These are phyloP conservation scores for Pyrenochaeta sp. DNA, from an alignment of 2,329 filamentous ascomycete species.

Conservation along the genomic window DNA sequence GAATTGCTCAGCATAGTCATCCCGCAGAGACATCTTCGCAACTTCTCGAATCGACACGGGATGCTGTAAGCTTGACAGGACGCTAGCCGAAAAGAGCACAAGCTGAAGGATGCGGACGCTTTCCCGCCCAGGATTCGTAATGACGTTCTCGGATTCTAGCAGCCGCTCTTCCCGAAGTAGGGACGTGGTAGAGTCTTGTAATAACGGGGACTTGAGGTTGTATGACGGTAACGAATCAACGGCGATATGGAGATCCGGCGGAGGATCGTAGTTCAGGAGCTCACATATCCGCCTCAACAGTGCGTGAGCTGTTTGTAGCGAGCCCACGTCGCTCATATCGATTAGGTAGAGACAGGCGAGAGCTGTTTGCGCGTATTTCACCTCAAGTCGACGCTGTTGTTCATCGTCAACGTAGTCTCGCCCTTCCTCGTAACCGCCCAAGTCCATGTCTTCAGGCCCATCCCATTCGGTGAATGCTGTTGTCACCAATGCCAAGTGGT, in stretches of 20 bases:
- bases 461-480: slow-evolving; percentile 75
- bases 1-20: slow-evolving; percentile 71
- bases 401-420: slow-evolving; percentile 67
- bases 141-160: slow-evolving; percentile 66
- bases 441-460: slow-evolving; percentile 74
- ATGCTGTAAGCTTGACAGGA: slow-evolving; percentile 53
- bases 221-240: slow-evolving; percentile 55
- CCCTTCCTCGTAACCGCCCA: slow-evolving; percentile 65
- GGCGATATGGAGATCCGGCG: slow-evolving; percentile 56
- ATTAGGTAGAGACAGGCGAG: slow-evolving; percentile 74
- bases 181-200: slow-evolving; percentile 42
- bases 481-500: slow-evolving; percentile 69
- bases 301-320: slow-evolving; percentile 67
- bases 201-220: slow-evolving; percentile 45
- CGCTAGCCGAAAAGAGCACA: slow-evolving; percentile 62
- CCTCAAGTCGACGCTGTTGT: slow-evolving; percentile 66
- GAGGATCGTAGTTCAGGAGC: slow-evolving; percentile 68
- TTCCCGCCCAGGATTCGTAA: slow-evolving; percentile 68
- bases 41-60: slow-evolving; percentile 53
- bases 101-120: slow-evolving; percentile 69
- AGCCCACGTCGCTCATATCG: slow-evolving; percentile 66
- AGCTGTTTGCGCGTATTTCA: slow-evolving; percentile 71
- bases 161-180: slow-evolving; percentile 57
- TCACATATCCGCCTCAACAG: slow-evolving; percentile 67
- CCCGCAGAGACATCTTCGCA: slow-evolving; percentile 69